Evolutionary conservation across 805 yeast species (phyloP), one percentile per base, ranked within the genome.

Genomic region (Yarrowia sp.): DNA sequence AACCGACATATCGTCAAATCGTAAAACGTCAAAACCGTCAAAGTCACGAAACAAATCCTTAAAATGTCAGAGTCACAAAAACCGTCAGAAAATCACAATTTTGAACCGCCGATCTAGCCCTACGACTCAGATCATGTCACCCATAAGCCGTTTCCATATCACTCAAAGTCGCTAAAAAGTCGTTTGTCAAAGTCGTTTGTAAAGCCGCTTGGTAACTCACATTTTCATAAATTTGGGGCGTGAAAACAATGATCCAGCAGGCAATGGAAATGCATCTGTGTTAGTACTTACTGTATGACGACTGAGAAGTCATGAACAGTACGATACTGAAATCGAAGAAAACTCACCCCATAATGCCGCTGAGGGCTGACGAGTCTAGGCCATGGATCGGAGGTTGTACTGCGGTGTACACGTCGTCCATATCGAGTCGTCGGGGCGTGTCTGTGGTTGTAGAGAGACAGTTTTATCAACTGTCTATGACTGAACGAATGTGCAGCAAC

Each of bases 181-280:
- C n/a, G n/a, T n/a, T n/a, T n/a, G n/a, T n/a, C n/a, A n/a, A n/a
- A n/a, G n/a, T n/a, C n/a, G n/a, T n/a, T n/a, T n/a, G n/a, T n/a
- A n/a, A n/a, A n/a, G n/a, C 30, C 30, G 4, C 8, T 26, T 26
- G 4, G 30, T 8, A 5, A 26, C 77, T 40, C 68, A 75, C 78
- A 74, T 92, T 93, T 73, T 95, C 98, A 75, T 91, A 92, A 49
- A 95, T 88, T 74, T 93, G 98, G 11, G 98, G 98, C 40, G 96
- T 96, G 80, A 95, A 93, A 17, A 93, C 99, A 56, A 95, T 92
- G 66, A 95, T 88, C 99, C 99, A 93, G 75, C 98, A 95, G 16
- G 98, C 96, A 52, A 93, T 84, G 19, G 98, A 93, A 36, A 95
- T 91, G 12, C 96, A 90, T 28, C 89, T 69, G 30, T 63, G 44